A percentile compares a stretch with the other conserved stretches of the same genome.
phyloP scores from a whole-genome alignment of 2,329 filamentous ascomycete species.

The Ceratocystis cubensis region DNA sequence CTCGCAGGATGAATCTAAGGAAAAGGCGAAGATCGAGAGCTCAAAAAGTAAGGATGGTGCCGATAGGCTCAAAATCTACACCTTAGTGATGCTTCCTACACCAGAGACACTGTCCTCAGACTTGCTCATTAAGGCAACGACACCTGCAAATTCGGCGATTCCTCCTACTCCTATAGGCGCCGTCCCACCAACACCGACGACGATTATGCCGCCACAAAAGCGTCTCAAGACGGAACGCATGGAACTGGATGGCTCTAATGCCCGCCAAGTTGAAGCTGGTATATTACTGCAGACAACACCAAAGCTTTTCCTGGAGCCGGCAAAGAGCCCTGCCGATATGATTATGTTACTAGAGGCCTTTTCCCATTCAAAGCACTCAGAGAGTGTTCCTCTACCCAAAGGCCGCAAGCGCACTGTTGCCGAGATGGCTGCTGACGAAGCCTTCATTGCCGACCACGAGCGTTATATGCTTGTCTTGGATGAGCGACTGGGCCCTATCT shows the following conservation, averaged over 20 bases:
- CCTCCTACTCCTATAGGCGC: conserved; percentile 37
- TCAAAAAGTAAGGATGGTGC: conserved; percentile 44
- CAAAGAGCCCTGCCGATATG: conserved; percentile 53
- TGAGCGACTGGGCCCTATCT: conserved; percentile 57
- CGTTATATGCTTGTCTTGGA: conserved; percentile 88
- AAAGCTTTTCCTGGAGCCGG: conserved; percentile 66
- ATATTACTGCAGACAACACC: conserved; percentile 62
- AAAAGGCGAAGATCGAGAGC: conserved; percentile 30
- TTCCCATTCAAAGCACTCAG: conserved; percentile 64
- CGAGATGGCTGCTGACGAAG: conserved; percentile 90
- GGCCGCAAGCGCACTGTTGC: conserved; percentile 85
- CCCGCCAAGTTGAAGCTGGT: conserved; percentile 63
- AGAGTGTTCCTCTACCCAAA: conserved; percentile 70
- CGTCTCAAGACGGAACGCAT: conserved; percentile 58
- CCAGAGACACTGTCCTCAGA: conserved; percentile 62
- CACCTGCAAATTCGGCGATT: conserved; percentile 35
- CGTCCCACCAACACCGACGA: conserved; percentile 49
- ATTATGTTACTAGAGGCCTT: conserved; percentile 59
- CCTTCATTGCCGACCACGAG: conserved; percentile 75
- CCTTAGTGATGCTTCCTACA: conserved; percentile 76
- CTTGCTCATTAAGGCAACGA: conserved; percentile 61
- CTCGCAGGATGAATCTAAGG: conserved; percentile 28
- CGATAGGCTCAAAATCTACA: conserved; percentile 55
- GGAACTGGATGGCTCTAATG: conserved; percentile 62
- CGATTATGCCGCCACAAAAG: conserved; percentile 48